phyloP scores from a whole-genome alignment of 345 rosid genomes.

The Raphanus sativus region DNA sequence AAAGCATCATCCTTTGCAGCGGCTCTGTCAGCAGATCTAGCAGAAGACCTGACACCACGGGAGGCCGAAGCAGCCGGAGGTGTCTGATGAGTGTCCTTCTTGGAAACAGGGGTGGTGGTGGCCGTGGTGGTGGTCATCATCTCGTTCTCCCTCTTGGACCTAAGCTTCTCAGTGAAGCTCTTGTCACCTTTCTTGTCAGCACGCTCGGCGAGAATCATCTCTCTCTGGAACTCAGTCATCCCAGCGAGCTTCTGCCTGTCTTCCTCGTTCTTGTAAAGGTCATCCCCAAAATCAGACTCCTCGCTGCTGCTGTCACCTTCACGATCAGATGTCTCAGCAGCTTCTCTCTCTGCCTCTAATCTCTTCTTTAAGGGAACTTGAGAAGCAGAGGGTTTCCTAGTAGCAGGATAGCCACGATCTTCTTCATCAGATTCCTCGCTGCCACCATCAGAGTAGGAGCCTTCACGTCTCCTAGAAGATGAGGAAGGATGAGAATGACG shows the following conservation, averaged over 20 bases:
- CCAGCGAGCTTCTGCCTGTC: slow-evolving; percentile 72
- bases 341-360: slow-evolving; percentile 79
- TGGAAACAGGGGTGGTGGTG: slow-evolving; percentile 36
- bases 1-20: slow-evolving; percentile 93
- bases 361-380: slow-evolving; percentile 96
- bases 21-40: slow-evolving; percentile 92
- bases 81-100: slow-evolving; percentile 53
- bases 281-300: slow-evolving; percentile 87
- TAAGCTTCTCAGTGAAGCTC: slow-evolving; percentile 74
- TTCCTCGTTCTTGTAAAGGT: slow-evolving; percentile 85
- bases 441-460: slow-evolving; percentile 90
- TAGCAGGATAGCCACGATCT: slow-evolving; percentile 53
- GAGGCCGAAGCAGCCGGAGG: slow-evolving; percentile 57
- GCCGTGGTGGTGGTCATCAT: slow-evolving; percentile 40
- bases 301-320: slow-evolving; percentile 69
- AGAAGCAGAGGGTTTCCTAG: slow-evolving; percentile 86
- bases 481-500: slow-evolving; percentile 59
- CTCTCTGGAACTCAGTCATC: slow-evolving; percentile 87
- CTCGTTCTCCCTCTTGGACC: slow-evolving; percentile 76
- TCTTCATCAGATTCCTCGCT: slow-evolving; percentile 86
- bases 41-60: slow-evolving; percentile 74
- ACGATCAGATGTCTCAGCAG: slow-evolving; percentile 62
- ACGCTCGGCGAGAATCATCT: slow-evolving; percentile 82
- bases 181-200: slow-evolving; percentile 94
- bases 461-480: slow-evolving; percentile 68